phyloP scores from a whole-genome alignment of 139 green algal genomes.

The Chlamydomonas sphaeroides region DNA sequence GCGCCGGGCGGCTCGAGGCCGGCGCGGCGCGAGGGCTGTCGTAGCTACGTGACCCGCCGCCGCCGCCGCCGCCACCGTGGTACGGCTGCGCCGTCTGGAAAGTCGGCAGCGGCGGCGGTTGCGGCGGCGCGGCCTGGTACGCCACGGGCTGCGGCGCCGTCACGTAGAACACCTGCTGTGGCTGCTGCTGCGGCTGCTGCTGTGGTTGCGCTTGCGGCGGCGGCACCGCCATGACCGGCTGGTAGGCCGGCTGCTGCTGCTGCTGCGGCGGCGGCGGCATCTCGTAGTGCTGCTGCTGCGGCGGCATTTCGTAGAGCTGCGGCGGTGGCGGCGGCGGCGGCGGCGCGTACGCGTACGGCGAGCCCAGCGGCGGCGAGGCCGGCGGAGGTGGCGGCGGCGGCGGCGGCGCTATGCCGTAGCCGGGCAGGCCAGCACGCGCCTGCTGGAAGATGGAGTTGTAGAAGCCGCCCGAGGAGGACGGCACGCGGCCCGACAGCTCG shows the following conservation, averaged over 20 bases:
- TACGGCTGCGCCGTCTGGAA: background rate
- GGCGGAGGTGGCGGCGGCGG: background rate
- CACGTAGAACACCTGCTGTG: background rate
- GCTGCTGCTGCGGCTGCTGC: background rate
- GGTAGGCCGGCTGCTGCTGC: background rate
- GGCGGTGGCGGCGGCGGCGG: too few relatives aligned
- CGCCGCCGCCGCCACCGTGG: background rate
- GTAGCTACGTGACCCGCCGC: too few relatives aligned
- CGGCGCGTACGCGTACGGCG: too few relatives aligned
- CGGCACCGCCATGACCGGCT: background rate
- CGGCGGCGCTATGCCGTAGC: background rate
- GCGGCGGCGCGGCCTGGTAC: background rate
- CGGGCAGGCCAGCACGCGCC: background rate
- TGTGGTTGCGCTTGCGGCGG: background rate
- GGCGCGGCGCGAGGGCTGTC: too few relatives aligned
- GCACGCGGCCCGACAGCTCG: slow-evolving; percentile 7
- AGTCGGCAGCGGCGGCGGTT: background rate
- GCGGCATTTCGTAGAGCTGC: too few relatives aligned
- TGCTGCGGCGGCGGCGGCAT: background rate
- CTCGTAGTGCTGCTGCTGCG: background rate
- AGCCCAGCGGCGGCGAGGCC: background rate
- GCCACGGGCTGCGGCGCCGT: too few relatives aligned
- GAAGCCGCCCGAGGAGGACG: slow-evolving; percentile 12
- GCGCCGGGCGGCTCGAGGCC: background rate
- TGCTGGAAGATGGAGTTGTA: slow-evolving; percentile 38